A percentile compares a stretch with the other conserved stretches of the same genome.
phyloP scores from a whole-genome alignment of 106 monocot species.

The Dioscorea dumetorum region DNA sequence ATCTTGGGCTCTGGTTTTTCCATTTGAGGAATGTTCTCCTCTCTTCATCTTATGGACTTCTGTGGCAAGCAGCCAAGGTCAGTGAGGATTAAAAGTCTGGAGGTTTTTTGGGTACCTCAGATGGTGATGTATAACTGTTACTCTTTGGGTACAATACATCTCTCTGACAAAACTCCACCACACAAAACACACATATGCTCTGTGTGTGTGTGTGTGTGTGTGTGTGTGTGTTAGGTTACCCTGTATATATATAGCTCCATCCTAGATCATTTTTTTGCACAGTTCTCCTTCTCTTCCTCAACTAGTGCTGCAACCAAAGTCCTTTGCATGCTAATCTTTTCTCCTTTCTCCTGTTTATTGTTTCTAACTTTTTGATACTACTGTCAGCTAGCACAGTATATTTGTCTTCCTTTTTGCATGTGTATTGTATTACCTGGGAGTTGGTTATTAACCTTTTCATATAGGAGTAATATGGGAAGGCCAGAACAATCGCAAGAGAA shows the following conservation, averaged over 20 bases:
- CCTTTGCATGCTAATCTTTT: background rate
- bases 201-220: conserved; percentile 3
- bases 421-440: too few species aligned
- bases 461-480: too few species aligned
- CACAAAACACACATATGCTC: background rate
- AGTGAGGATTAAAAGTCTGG: conserved; percentile 14
- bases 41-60: conserved; percentile 4
- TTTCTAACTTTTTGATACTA: background rate
- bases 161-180: background rate
- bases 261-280: background rate
- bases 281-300: background rate
- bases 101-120: conserved; percentile 16
- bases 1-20: background rate
- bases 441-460: too few species aligned
- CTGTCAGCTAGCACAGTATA: too few species aligned
- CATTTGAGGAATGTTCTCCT: background rate
- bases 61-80: conserved; percentile 21
- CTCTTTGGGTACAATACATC: conserved; percentile 12
- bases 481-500: background rate
- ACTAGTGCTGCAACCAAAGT: background rate
- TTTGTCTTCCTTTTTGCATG: too few species aligned
- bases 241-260: conserved; percentile 10
- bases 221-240: background rate
- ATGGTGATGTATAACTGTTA: conserved; percentile 38
- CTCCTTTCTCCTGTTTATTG: background rate